These are phyloP conservation scores for Hyaloraphidium curvatum DNA, from an alignment of 192 early-diverging fungal genomes.

Conservation along the genomic window DNA sequence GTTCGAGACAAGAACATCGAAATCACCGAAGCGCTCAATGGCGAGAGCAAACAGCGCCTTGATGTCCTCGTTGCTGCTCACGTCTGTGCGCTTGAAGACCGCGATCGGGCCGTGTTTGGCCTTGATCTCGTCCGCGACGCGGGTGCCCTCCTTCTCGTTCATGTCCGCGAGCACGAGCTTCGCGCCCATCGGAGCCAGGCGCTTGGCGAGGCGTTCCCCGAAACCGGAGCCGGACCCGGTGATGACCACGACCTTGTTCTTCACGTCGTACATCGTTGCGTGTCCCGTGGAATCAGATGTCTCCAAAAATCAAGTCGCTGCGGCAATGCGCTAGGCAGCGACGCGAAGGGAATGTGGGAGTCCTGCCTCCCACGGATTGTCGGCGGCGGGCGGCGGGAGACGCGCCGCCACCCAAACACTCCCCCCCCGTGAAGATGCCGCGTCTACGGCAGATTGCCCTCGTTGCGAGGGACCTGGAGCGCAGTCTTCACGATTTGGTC, in stretches of 20 bases:
- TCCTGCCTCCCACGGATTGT: no score
- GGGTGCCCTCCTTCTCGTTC: background rate
- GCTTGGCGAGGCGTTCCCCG: background rate
- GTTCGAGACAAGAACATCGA: background rate
- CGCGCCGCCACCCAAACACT: no score
- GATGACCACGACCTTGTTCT: background rate
- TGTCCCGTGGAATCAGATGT: no score
- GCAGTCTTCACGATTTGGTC: no score
- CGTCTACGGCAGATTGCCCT: no score
- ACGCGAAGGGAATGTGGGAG: no score
- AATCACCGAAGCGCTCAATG: background rate
- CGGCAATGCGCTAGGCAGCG: no score
- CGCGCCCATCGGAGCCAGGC: background rate
- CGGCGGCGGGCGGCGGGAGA: no score
- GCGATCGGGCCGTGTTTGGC: background rate
- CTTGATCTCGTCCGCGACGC: background rate
- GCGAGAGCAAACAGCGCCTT: background rate
- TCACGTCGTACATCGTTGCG: background rate
- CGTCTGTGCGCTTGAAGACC: background rate
- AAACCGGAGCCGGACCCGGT: conserved; percentile 1
- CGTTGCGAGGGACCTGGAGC: no score
- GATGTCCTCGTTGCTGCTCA: background rate
- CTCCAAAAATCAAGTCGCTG: no score
- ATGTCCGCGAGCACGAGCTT: background rate
- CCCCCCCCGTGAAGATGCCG: no score